Evolutionary conservation across 2,329 filamentous ascomycete genomes (phyloP), one percentile per base, ranked within the genome.

Genomic region (Phyllosticta citribraziliensis): DNA sequence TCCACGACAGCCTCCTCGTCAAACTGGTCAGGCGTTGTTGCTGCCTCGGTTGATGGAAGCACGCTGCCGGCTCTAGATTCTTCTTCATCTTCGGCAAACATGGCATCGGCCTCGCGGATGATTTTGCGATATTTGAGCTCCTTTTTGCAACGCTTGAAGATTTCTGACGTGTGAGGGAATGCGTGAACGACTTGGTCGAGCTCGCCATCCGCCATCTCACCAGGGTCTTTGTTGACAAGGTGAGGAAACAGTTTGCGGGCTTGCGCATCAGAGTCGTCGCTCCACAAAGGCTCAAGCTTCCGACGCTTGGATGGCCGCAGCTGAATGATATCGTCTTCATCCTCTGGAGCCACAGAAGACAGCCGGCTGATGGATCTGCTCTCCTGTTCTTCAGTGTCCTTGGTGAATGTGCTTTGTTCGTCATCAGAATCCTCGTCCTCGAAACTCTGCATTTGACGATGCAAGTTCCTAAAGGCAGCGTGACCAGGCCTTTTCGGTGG

Each of bases 361-460:
- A 82, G 79, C 52, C 88, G 89, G 72, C 89, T 96, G 53, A 86
- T 85, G 56, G 88, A 88, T 52, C 88, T 84, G 65, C 89, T 96
- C 63, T 94, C 92, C 35, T 86, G 85, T 65, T 94, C 92, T 70
- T 96, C 92, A 0, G 89, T 95, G 70, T 92, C 91, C 54, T 87
- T 82, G 12, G 83, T 84, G 56, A 86, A 74, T 12, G 88, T 84
- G 35, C 83, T 87, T 55, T 83, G 83, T 65, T 97, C 91, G 66
- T 95, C 79, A 60, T 80, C 92, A 65, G 96, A 92, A 47, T 88
- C 88, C 52, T 90, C 87, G 64, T 88, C 88, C 64, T 88, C 84
- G 69, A 88, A 83, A 65, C 87, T 83, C 65, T 88, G 83, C 64
- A 94, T 79, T 35, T 86, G 84, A 74, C 96, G 88, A 71, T 96